Evolutionary conservation across 192 early-diverging fungal species (phyloP).

Genomic region (Coemansia reversa): DNA sequence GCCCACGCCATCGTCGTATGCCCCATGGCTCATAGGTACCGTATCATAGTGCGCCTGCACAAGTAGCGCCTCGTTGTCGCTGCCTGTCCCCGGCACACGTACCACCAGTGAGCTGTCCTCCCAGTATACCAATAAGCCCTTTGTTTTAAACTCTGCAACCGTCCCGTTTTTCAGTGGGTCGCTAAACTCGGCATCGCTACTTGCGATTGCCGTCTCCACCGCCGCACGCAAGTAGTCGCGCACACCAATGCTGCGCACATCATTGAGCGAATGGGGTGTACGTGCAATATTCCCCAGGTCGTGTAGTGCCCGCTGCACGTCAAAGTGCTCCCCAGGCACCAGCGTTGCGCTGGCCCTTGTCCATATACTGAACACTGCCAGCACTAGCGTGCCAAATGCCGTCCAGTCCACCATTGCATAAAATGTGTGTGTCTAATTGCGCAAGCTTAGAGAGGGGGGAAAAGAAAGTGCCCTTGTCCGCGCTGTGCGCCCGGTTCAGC

Average conservation of each 20-base stretch:
- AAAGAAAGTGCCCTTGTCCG: background rate
- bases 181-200: conserved; percentile 22
- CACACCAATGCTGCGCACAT: conserved; percentile 44
- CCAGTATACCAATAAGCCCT: conserved; percentile 40
- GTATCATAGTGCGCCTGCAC: conserved; percentile 71
- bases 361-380: conserved; percentile 4
- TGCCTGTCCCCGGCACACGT: conserved; percentile 58
- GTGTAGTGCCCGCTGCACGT: conserved; percentile 37
- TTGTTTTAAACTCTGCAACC: conserved; percentile 27
- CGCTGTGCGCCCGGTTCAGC: background rate
- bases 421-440: background rate
- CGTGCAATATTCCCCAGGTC: conserved; percentile 36
- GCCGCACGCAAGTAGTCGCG: conserved; percentile 44
- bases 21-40: conserved; percentile 67
- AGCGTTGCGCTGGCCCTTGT: background rate
- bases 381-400: conserved; percentile 17
- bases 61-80: conserved; percentile 57
- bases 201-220: conserved; percentile 22
- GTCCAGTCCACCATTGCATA: background rate
- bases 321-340: conserved; percentile 16
- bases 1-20: conserved; percentile 70
- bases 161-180: conserved; percentile 35
- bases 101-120: conserved; percentile 62
- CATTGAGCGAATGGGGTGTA: conserved; percentile 54
- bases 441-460: too few relatives aligned